Percentiles rank a stretch among this genome's conserved stretches.
Conservation (phyloP, 2,329 filamentous ascomycete genomes). For the Teratosphaeria destructans region DNA sequence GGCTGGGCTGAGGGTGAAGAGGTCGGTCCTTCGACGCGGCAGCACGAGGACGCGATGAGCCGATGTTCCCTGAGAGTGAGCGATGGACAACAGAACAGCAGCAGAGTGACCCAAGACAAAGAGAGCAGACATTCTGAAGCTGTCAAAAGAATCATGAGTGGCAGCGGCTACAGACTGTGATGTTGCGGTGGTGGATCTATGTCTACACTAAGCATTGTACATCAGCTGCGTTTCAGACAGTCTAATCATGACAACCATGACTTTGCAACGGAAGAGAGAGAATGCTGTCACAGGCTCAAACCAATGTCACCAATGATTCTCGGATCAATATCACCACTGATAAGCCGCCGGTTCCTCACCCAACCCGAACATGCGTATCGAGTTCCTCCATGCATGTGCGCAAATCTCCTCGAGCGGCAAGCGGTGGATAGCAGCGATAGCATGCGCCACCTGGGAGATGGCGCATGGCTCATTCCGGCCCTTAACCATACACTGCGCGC, state of each 20-base stretch:
- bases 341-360: constrained; percentile 32
- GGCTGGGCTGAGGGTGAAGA: not conserved
- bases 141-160: no score
- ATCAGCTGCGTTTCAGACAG: not conserved
- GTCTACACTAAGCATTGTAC: not conserved
- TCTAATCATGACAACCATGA: not conserved
- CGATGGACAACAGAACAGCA: no score
- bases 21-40: not conserved
- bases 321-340: not conserved
- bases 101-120: no score
- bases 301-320: not conserved
- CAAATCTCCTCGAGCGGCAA: constrained; percentile 70
- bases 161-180: not conserved
- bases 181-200: not conserved
- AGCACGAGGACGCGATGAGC: not conserved
- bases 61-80: not conserved
- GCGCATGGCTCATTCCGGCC: constrained; percentile 86
- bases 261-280: not conserved
- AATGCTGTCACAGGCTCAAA: not conserved
- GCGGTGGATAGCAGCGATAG: constrained; percentile 77
- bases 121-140: no score
- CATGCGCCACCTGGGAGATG: constrained; percentile 78
- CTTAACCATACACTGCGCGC: constrained; percentile 79
- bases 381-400: constrained; percentile 76
- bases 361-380: constrained; percentile 66